Base-by-base conservation (phyloP, 1,284 basidiomycete species). In the Ustilago tritici region DNA sequence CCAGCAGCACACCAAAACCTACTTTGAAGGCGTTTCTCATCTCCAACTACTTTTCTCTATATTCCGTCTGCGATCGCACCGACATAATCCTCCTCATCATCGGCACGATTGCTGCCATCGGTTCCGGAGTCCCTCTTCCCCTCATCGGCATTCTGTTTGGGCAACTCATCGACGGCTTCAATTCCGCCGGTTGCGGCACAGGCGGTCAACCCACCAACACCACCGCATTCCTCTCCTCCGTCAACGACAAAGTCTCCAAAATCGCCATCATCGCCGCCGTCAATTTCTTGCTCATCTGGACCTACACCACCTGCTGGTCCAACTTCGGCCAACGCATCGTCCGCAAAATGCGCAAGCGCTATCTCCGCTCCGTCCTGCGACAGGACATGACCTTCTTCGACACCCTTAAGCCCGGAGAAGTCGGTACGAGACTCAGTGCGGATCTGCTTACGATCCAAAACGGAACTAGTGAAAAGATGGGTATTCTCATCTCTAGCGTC, bases 341-440 rank as follows among this genome's bases (percentile, higher is more conserved):
- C 9, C 78, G 80, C 50, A 78, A 79, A 49, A 59, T 83, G 72
- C 78, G 88, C 52, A 86, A 88, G 70, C 78, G 81, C 40, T 89
- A 88, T 58, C 85, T 88, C 9, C 81, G 82, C 38, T 82, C 87
- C 4, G 85, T 88, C 10, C 81, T 89, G 2, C 83, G 87, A 8
- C 88, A 88, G 63, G 88, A 89, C 68, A 81, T 83, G 77, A 61
- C 80, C 19, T 84, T 78, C 59, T 84, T 82, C 57, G 82, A 85
- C 65, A 69, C 49, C 31, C 72, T 81, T 40, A 56, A 76, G 43
- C 77, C 82, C 4, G 82, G 80, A 17, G 78, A 78, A 40, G 75
- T 82, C 28, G 79, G 71, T 12, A 80, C 80, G 40, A 68, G 72
- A 9, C 77, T 83, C 23, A 70, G 67, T 17, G 78, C 77, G 8